Evolutionary conservation across 2,329 filamentous ascomycete genomes (phyloP).

Genomic region (Coniella vitis): DNA sequence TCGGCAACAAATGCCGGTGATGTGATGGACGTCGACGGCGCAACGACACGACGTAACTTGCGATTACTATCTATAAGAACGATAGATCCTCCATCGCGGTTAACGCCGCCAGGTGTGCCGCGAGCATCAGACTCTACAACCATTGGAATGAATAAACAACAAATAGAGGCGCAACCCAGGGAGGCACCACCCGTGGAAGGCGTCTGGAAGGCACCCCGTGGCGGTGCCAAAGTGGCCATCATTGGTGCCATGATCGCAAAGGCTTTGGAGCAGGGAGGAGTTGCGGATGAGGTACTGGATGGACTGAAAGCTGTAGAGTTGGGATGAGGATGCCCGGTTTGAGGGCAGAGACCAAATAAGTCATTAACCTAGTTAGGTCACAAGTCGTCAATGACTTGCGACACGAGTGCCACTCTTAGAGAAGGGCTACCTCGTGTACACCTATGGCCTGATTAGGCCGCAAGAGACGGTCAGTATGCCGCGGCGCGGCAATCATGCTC

Average conservation of each 20-base stretch:
- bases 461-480: neutral
- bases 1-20: slow-evolving; percentile 16
- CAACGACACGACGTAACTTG: slow-evolving; percentile 34
- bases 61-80: slow-evolving; percentile 63
- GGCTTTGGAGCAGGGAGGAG: slow-evolving; percentile 68
- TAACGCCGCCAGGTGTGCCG: slow-evolving; percentile 65
- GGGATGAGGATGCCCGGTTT: slow-evolving; percentile 33
- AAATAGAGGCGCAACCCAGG: slow-evolving; percentile 31
- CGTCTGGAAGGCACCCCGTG: slow-evolving; percentile 80
- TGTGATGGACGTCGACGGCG: slow-evolving; percentile 35
- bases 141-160: slow-evolving; percentile 32
- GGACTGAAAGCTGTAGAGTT: slow-evolving; percentile 72
- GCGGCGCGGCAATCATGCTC: neutral
- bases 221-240: slow-evolving; percentile 70
- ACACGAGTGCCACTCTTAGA: neutral
- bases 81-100: slow-evolving; percentile 65
- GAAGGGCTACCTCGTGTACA: neutral
- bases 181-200: slow-evolving; percentile 57
- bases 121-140: slow-evolving; percentile 52
- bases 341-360: slow-evolving; percentile 8
- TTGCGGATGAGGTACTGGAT: slow-evolving; percentile 79
- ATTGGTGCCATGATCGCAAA: slow-evolving; percentile 69
- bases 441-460: too few species aligned
- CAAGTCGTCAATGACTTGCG: neutral
- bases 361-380: slow-evolving; percentile 6